phyloP scores from a whole-genome alignment of 768 basidiomycete species.

The Leccinum variicolor region DNA sequence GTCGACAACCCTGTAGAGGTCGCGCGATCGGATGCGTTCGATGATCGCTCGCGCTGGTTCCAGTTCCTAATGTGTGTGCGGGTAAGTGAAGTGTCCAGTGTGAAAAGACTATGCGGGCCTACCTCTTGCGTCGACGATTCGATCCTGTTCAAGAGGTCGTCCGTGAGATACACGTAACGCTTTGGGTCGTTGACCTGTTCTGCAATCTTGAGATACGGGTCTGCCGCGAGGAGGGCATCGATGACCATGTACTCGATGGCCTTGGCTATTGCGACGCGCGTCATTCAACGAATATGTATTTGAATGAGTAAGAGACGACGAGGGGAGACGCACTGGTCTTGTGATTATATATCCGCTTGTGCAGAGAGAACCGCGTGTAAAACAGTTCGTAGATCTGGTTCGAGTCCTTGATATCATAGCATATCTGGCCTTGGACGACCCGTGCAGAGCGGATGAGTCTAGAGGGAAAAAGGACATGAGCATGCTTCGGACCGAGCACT shows the following conservation, averaged over 20 bases:
- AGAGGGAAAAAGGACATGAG: neutral
- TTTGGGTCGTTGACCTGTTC: conserved; percentile 52
- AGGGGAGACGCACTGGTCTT: conserved; percentile 46
- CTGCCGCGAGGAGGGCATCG: conserved; percentile 69
- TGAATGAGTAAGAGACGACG: too few relatives aligned
- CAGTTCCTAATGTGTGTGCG: conserved; percentile 46
- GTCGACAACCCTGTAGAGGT: conserved; percentile 71
- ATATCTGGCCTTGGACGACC: conserved; percentile 71
- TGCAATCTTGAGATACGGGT: conserved; percentile 61
- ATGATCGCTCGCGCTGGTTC: conserved; percentile 56
- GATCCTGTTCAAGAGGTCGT: conserved; percentile 60
- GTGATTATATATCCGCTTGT: conserved; percentile 81
- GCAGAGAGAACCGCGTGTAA: conserved; percentile 71
- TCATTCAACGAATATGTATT: neutral
- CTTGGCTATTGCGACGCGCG: conserved; percentile 42
- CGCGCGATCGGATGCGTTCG: conserved; percentile 55
- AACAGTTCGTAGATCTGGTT: conserved; percentile 75
- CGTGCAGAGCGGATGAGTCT: conserved; percentile 74
- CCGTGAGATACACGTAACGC: conserved; percentile 63
- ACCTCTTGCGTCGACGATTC: conserved; percentile 44
- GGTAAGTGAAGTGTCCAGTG: too few relatives aligned
- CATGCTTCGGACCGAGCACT: neutral
- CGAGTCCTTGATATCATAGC: conserved; percentile 79
- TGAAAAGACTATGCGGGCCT: neutral
- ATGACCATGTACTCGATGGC: conserved; percentile 85